These are phyloP conservation scores for Bothriochloa decipiens DNA, from an alignment of 176 grass and related monocot genomes.

Conservation along the genomic window DNA sequence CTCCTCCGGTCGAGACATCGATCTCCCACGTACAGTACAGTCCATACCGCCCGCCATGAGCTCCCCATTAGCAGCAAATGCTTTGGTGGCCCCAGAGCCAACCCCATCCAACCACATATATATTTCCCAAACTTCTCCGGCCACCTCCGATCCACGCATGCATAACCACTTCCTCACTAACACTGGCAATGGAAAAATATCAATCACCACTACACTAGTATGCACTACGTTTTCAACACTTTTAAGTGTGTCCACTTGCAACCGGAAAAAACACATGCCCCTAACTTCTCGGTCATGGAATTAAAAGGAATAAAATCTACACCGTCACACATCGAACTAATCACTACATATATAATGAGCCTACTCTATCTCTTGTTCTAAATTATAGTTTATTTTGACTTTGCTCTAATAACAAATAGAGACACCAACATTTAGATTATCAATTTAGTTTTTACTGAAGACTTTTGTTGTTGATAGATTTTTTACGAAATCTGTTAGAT, in stretches of 20 bases:
- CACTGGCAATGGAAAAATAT: background rate
- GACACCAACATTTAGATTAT: no score
- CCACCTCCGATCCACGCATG: background rate
- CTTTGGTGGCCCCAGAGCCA: background rate
- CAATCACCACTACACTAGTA: background rate
- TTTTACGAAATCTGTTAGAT: no score
- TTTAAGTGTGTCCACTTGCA: background rate
- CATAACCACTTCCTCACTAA: background rate
- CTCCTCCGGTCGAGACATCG: background rate
- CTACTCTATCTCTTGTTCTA: no score
- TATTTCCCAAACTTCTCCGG: background rate
- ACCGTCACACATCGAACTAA: background rate
- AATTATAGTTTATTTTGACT: no score
- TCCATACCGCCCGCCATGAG: background rate
- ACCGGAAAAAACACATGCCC: background rate
- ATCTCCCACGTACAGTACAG: background rate
- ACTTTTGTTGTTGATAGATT: no score
- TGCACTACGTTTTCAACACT: background rate
- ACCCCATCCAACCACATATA: background rate
- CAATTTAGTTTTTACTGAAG: no score
- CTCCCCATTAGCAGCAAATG: conserved; percentile 23
- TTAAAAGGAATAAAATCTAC: background rate
- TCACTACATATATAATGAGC: no score
- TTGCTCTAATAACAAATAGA: no score
- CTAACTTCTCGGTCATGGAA: background rate